These are phyloP conservation scores for Stachybotrys elegans DNA, from an alignment of 2,329 filamentous ascomycete genomes.

Conservation along the genomic window DNA sequence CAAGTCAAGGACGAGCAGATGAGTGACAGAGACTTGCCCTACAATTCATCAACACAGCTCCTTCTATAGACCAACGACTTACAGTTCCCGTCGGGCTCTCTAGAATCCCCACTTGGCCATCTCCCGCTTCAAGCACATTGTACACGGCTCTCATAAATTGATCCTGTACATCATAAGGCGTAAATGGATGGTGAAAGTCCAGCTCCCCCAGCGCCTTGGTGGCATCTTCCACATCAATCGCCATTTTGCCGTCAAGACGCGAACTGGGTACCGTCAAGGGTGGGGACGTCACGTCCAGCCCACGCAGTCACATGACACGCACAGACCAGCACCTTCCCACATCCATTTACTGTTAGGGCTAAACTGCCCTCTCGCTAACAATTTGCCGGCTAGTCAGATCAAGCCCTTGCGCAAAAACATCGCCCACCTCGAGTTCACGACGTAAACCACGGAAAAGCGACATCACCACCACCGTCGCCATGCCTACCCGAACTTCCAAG, in stretches of 20 bases:
- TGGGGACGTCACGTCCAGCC: constrained; percentile 15
- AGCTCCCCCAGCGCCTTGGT: constrained; percentile 23
- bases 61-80: constrained; percentile 14
- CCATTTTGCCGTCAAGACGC: no score
- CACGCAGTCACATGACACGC: constrained; percentile 25
- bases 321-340: constrained; percentile 8
- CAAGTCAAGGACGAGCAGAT: constrained; percentile 88
- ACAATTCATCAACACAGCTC: not conserved
- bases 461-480: constrained; percentile 47
- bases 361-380: constrained; percentile 35
- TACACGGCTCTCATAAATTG: constrained; percentile 86
- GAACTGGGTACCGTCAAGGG: constrained; percentile 6
- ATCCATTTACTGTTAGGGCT: constrained; percentile 29
- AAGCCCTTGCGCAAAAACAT: constrained; percentile 31
- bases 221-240: not conserved
- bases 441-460: constrained; percentile 35
- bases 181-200: constrained; percentile 82
- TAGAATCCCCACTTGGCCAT: constrained; percentile 79
- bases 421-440: constrained; percentile 28
- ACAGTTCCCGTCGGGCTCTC: constrained; percentile 87
- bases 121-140: constrained; percentile 61
- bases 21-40: constrained; percentile 87
- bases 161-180: constrained; percentile 81
- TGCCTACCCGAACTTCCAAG: constrained; percentile 72
- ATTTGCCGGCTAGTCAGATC: constrained; percentile 26